phyloP scores from a whole-genome alignment of 331 rosid genomes.

The Malus hybrid region DNA sequence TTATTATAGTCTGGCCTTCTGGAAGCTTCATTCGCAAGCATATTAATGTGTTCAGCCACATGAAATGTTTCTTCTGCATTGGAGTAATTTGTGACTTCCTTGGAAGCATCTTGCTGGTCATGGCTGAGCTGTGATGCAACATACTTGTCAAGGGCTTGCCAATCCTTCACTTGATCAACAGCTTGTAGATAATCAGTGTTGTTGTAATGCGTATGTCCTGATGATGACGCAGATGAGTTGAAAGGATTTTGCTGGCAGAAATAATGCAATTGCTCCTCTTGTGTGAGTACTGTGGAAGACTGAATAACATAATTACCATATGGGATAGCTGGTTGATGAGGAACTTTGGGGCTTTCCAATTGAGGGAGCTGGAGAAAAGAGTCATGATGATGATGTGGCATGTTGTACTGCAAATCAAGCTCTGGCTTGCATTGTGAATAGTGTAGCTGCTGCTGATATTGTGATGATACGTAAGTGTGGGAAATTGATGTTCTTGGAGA shows the following conservation, averaged over 20 bases:
- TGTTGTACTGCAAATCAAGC: constrained; percentile 47
- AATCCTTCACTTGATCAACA: constrained; percentile 54
- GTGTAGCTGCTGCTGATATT: constrained; percentile 13
- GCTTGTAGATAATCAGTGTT: constrained; percentile 20
- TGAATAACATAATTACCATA: constrained; percentile 20
- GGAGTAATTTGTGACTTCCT: constrained; percentile 29
- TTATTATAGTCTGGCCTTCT: constrained; percentile 19
- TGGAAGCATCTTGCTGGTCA: constrained; percentile 32
- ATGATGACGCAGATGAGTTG: neutral
- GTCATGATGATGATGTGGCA: constrained; percentile 23
- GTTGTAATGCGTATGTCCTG: constrained; percentile 5
- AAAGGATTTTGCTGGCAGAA: constrained; percentile 23
- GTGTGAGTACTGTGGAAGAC: constrained; percentile 31
- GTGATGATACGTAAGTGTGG: neutral
- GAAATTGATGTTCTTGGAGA: constrained; percentile 32
- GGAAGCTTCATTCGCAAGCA: constrained; percentile 27
- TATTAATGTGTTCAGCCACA: constrained; percentile 22
- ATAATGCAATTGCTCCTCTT: constrained; percentile 34
- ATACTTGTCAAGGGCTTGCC: constrained; percentile 42
- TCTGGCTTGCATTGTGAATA: constrained; percentile 58
- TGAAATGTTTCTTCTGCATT: constrained; percentile 25
- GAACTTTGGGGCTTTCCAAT: constrained; percentile 59
- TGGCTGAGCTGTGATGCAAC: constrained; percentile 76
- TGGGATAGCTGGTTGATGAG: constrained; percentile 9
- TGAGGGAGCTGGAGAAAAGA: constrained; percentile 79